Evolutionary conservation across 2,329 filamentous ascomycete genomes (phyloP), one percentile per base, ranked within the genome.

Genomic region (Passalora sequoiae): DNA sequence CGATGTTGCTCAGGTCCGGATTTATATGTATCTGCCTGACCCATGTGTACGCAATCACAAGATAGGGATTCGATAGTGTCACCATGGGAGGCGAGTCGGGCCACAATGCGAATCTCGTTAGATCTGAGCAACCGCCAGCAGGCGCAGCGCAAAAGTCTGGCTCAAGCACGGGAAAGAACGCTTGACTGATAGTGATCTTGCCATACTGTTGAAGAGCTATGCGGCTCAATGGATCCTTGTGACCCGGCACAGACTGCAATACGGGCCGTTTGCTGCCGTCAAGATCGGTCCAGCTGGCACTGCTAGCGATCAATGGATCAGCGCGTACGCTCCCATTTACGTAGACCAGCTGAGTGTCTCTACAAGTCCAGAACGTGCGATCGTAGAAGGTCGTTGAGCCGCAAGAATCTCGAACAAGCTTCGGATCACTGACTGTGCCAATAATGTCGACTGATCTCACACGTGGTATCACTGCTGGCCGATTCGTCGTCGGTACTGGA

Each of bases 281-380:
- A 27, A 29, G 39, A 28, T 47, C 27, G n/a, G 32, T 21, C 44
- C 44, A 47, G 28, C 30, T 28, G 22, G 44, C 44, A 35, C 32
- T 47, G 38, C 35, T 47, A 2, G 28, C 17, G 10, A 44, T 17
- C 9, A 45, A n/a, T 17, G 43, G 38, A 10, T 15, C 12, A 15
- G 22, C 13, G 6, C 21, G 27, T n/a, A 45, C 36, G 21, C 21
- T 33, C 15, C 43, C 43, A 21, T 40, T 33, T 7, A 22, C n/a
- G 13, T 35, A 24, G 22, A 28, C 24, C 19, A 36, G 31, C 16
- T 45, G 36, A 7, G 44, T 39, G 28, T 47, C 44, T 27, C 44
- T 28, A 21, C 38, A 47, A n/a, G 38, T 37, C 44, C 44, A 47
- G 16, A 47, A 37, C 10, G 31, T 35, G n/a, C 44, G 40, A 17